A percentile compares a stretch with the other conserved stretches of the same genome.
Evolutionary conservation across 1,284 basidiomycete species (phyloP).

Genomic region (Lignosus rhinocerotis): DNA sequence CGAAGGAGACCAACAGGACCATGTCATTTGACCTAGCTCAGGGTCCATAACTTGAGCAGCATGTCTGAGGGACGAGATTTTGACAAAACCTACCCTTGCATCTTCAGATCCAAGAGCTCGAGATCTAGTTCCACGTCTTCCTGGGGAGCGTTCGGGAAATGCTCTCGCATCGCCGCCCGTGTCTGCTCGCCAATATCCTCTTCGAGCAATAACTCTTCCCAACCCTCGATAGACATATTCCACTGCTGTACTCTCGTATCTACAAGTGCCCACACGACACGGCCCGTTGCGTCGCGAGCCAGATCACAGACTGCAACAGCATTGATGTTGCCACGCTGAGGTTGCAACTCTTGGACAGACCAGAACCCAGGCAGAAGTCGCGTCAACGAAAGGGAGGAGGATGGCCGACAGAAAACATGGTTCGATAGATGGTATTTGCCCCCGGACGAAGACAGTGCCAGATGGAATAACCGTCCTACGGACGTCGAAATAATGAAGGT

Average conservation of each 20-base stretch:
- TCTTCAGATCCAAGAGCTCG: constrained; percentile 67
- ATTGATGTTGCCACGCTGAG: constrained; percentile 56
- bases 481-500: constrained; percentile 71
- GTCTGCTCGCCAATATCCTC: constrained; percentile 49
- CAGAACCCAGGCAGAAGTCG: constrained; percentile 61
- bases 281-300: constrained; percentile 38
- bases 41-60: not conserved
- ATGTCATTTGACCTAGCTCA: constrained; percentile 49
- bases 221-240: constrained; percentile 63
- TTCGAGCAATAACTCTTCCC: constrained; percentile 63
- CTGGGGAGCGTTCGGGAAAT: constrained; percentile 39
- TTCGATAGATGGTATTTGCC: constrained; percentile 63
- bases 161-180: constrained; percentile 43
- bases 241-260: constrained; percentile 70
- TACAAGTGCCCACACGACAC: constrained; percentile 64
- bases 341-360: constrained; percentile 37
- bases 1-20: constrained; percentile 68
- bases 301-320: constrained; percentile 53
- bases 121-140: constrained; percentile 56
- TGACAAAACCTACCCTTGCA: constrained; percentile 50
- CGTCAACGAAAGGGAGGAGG: constrained; percentile 52
- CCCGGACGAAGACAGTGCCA: constrained; percentile 63
- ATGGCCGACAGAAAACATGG: constrained; percentile 59
- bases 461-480: constrained; percentile 62
- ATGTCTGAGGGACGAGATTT: not conserved